Evolutionary conservation across 148 eudicot species (phyloP), one percentile per base, ranked within the genome.

Genomic region (Salicornia ramosissima): DNA sequence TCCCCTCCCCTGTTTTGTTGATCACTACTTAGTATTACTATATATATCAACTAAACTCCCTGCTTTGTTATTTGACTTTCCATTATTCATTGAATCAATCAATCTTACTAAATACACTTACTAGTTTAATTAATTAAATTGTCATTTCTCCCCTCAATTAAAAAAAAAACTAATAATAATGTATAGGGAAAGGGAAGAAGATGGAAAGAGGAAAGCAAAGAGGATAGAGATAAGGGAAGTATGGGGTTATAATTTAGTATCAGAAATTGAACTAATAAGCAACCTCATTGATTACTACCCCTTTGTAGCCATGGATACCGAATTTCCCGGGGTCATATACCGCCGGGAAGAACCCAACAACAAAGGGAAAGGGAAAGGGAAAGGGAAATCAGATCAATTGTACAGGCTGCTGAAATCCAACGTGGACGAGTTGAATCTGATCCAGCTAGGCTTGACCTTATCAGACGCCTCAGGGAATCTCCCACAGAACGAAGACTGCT

Each of bases 371-470:
- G 8, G 8, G 40, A 36, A 36, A 4, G 8, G 8, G 8, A 36
- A 36, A 3, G 8, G 8, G 4, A 36, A 36, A 3, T 36, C 5
- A 3, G 81, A 83, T 29, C 79, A 83, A 24, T 78, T 77, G 43
- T 90, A 90, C 75, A 40, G 42, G 16, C 14, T 85, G 5, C 69
- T 90, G n/a, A 90, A 86, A 46, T 79, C 86, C 28, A 90, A 87
- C 75, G 92, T 88, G 13, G 93, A 88, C 65, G 84, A 71, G 10
- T 29, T 88, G 13, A 66, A 81, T 52, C 80, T 88, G 0, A 86
- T 88, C 46, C 90, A 88, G 58, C 64, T 90, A 19, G 96, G 96
- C 0, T 80, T 90, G 43, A 90, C 96, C n/a, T 80, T 90, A 45
- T 64, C 90, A 43, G 92, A 87, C 55, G 39, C 78, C 19, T 33